Conservation (phyloP, 768 basidiomycete species). For the Tylopilus vinaceipallidus region DNA sequence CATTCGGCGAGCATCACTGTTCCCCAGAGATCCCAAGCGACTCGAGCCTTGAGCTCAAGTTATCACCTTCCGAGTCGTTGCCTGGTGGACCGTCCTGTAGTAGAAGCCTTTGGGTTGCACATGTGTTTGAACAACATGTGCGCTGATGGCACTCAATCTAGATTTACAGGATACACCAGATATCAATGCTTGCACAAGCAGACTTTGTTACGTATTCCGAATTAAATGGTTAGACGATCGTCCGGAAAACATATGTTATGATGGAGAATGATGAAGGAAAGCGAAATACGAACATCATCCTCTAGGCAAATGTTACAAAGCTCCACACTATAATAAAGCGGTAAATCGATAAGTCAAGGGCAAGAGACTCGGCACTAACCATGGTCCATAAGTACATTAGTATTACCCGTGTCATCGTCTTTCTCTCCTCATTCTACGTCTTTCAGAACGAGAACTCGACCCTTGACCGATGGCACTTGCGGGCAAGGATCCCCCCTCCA, state of each 20-base stretch:
- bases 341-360: slow-evolving; percentile 3
- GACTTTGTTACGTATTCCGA: slow-evolving; percentile 21
- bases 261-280: slow-evolving; percentile 19
- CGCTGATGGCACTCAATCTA: slow-evolving; percentile 9
- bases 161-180: slow-evolving; percentile 20
- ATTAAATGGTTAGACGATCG: slow-evolving; percentile 25
- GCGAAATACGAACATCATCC: slow-evolving; percentile 25
- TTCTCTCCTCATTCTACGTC: slow-evolving; percentile 58
- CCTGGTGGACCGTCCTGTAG: background rate
- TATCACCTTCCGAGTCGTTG: background rate
- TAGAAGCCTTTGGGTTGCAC: background rate
- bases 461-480: slow-evolving; percentile 53
- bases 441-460: slow-evolving; percentile 46
- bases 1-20: slow-evolving; percentile 87
- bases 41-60: slow-evolving; percentile 66
- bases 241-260: slow-evolving; percentile 26
- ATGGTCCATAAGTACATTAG: slow-evolving; percentile 2
- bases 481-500: slow-evolving; percentile 74
- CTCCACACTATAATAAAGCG: slow-evolving; percentile 12
- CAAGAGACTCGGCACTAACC: slow-evolving; percentile 11
- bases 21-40: slow-evolving; percentile 96
- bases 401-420: slow-evolving; percentile 26
- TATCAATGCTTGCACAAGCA: slow-evolving; percentile 14
- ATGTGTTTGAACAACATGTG: slow-evolving; percentile 1
- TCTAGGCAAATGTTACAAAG: slow-evolving; percentile 18